phyloP scores from a whole-genome alignment of 1,284 basidiomycete species.

The Stygiomarasmius scandens region DNA sequence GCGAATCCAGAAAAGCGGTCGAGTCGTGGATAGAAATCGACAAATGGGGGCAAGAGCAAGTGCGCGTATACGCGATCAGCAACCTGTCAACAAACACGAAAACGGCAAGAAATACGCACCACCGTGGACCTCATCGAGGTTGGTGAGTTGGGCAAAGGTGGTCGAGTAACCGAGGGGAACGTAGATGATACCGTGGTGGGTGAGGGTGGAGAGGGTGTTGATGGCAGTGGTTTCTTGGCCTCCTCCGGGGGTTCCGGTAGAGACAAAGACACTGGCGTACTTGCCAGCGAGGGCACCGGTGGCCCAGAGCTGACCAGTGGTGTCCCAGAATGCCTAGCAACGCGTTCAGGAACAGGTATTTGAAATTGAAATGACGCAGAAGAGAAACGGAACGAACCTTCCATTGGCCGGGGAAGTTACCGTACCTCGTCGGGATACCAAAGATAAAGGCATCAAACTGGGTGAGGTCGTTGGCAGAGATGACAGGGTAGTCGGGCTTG shows the following conservation, averaged over 20 bases:
- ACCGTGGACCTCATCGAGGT: slow-evolving; percentile 69
- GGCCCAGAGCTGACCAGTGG: slow-evolving; percentile 80
- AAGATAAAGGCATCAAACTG: slow-evolving; percentile 71
- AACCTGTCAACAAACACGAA: too few species aligned
- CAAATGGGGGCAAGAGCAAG: background rate
- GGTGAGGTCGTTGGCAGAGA: slow-evolving; percentile 66
- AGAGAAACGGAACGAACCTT: slow-evolving; percentile 45
- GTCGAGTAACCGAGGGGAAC: slow-evolving; percentile 81
- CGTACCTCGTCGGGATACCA: slow-evolving; percentile 82
- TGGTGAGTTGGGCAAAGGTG: slow-evolving; percentile 58
- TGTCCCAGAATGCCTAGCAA: slow-evolving; percentile 76
- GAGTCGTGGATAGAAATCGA: background rate
- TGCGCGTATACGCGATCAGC: too few species aligned
- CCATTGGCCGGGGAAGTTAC: slow-evolving; percentile 72
- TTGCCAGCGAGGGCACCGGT: slow-evolving; percentile 77
- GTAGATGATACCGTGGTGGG: slow-evolving; percentile 81
- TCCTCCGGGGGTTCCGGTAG: slow-evolving; percentile 66
- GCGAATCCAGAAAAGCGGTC: too few species aligned
- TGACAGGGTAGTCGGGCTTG: slow-evolving; percentile 73
- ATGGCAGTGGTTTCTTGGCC: slow-evolving; percentile 76
- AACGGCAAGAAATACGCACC: slow-evolving; percentile 43
- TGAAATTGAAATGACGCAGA: background rate
- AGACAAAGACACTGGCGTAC: slow-evolving; percentile 76
- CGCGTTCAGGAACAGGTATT: background rate
- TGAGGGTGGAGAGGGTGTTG: slow-evolving; percentile 70